These are phyloP conservation scores for Byssochlamys sp. DNA, from an alignment of 2,329 filamentous ascomycete genomes.

Conservation along the genomic window DNA sequence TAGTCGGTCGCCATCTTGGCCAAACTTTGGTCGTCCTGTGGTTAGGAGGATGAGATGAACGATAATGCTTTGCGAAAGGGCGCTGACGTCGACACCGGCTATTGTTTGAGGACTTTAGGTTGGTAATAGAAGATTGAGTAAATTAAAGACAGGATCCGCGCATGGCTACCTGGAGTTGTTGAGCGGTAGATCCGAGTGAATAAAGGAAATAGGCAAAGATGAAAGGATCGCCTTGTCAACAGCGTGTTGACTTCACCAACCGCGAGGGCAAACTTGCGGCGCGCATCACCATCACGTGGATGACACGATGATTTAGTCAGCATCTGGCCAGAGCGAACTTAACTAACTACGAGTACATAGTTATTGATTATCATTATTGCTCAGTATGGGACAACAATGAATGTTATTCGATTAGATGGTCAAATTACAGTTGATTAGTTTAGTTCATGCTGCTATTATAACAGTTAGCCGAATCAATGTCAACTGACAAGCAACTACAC, in stretches of 20 bases:
- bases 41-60: not conserved
- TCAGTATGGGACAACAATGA: no score
- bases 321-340: not conserved
- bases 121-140: not conserved
- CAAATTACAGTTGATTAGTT: no score
- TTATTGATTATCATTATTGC: no score
- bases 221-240: not conserved
- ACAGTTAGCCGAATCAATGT: no score
- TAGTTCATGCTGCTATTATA: no score
- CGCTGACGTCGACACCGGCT: not conserved
- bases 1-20: slow-evolving; percentile 36
- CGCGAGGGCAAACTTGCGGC: not conserved
- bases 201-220: not conserved
- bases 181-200: not conserved
- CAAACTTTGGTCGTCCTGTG: not conserved
- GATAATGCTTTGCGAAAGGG: not conserved
- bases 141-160: not conserved
- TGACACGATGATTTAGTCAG: not conserved
- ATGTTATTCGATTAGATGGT: no score
- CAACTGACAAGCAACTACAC: no score
- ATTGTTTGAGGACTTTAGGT: not conserved
- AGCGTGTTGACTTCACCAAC: not conserved
- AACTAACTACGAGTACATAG: not conserved
- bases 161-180: not conserved
- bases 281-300: not conserved